phyloP scores from a whole-genome alignment of 2,329 filamentous ascomycete genomes.

The Xylariaceae sp. region DNA sequence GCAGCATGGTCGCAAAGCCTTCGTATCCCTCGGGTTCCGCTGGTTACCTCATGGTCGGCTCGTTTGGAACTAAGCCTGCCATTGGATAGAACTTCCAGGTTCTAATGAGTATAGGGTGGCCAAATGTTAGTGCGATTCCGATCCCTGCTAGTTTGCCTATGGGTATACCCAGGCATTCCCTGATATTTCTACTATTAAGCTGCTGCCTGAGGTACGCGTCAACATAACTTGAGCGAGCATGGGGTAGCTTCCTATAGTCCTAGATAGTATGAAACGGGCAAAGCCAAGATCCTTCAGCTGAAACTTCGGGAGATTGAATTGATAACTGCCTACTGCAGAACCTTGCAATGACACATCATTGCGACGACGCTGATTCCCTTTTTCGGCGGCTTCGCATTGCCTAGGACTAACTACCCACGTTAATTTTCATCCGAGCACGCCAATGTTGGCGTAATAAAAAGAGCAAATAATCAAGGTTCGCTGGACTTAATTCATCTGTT shows the following conservation, averaged over 20 bases:
- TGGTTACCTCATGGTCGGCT: constrained; percentile 1
- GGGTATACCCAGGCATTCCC: no score
- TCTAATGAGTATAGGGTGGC: no score
- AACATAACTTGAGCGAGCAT: no score
- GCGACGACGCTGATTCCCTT: neutral
- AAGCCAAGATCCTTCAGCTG: neutral
- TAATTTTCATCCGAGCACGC: neutral
- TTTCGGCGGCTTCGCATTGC: neutral
- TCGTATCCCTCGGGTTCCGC: constrained; percentile 25
- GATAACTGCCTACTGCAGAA: neutral
- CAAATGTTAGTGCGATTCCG: constrained; percentile 17
- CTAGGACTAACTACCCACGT: no score
- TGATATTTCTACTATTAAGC: no score
- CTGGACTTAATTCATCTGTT: no score
- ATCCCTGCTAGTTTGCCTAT: constrained; percentile 5
- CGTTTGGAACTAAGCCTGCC: neutral
- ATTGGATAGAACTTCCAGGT: no score
- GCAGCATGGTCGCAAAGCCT: neutral
- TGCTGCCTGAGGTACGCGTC: no score
- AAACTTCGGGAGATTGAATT: neutral
- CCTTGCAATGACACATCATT: neutral
- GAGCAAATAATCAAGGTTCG: neutral
- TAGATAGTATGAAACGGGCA: neutral
- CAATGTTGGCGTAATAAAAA: neutral
- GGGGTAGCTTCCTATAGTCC: no score